A percentile compares a stretch with the other conserved stretches of the same genome.
These are phyloP conservation scores for Scheffersomyces quercinus DNA, from an alignment of 1,139 yeast species.

Conservation along the genomic window DNA sequence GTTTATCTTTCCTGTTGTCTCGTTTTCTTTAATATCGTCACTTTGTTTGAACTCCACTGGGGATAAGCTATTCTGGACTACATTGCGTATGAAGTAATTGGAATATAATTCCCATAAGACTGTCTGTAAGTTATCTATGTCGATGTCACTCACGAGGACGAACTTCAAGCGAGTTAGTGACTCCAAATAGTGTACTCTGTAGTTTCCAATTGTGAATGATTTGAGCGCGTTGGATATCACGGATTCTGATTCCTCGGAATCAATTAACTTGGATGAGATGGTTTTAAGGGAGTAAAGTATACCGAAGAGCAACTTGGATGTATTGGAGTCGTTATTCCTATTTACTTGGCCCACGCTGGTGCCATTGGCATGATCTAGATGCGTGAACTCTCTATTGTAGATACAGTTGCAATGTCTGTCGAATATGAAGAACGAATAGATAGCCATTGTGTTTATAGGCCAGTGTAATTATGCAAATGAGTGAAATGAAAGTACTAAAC, in stretches of 20 bases:
- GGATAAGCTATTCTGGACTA: constrained; percentile 63
- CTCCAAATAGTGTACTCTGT: constrained; percentile 77
- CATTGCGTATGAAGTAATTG: constrained; percentile 63
- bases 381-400: constrained; percentile 63
- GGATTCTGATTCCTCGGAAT: constrained; percentile 18
- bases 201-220: constrained; percentile 70
- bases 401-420: constrained; percentile 88
- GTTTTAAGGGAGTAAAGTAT: constrained; percentile 77
- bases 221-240: constrained; percentile 51
- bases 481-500: too few species aligned
- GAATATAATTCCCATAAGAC: constrained; percentile 69
- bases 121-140: constrained; percentile 57
- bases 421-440: constrained; percentile 83
- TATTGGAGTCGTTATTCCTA: constrained; percentile 58
- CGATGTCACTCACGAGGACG: constrained; percentile 69
- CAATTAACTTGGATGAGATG: constrained; percentile 64
- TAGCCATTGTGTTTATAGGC: constrained; percentile 14
- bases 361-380: constrained; percentile 17
- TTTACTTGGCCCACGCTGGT: constrained; percentile 32
- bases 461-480: too few species aligned
- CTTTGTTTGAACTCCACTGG: constrained; percentile 52
- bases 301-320: constrained; percentile 85
- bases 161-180: constrained; percentile 79
- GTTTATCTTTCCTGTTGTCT: constrained; percentile 30
- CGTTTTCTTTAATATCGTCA: constrained; percentile 17